phyloP scores from a whole-genome alignment of 345 rosid genomes.

The Camelina sativa region DNA sequence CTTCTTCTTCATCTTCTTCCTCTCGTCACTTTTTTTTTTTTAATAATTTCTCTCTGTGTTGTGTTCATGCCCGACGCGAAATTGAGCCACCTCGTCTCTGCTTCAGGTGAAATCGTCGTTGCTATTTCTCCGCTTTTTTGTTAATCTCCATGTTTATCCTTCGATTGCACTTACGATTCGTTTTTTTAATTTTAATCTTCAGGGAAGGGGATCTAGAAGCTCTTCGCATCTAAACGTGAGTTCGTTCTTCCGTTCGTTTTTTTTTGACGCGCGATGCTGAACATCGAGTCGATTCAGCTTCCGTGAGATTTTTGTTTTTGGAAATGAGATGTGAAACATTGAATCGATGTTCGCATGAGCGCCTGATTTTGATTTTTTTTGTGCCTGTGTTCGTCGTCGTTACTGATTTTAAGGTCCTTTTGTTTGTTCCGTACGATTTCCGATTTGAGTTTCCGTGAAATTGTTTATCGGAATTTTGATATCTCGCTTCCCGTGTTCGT shows the following conservation, averaged over 20 bases:
- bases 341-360: constrained; percentile 5
- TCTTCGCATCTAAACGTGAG: constrained; percentile 40
- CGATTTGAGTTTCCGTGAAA: neutral
- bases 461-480: neutral
- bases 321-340: neutral
- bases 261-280: neutral
- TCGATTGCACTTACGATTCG: constrained; percentile 7
- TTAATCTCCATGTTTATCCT: neutral
- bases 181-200: neutral
- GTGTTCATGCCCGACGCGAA: constrained; percentile 31
- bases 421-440: constrained; percentile 13
- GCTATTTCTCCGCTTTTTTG: neutral
- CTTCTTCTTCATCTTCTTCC: neutral
- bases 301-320: neutral
- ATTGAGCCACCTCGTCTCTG: constrained; percentile 32
- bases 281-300: neutral
- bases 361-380: neutral
- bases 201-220: constrained; percentile 43
- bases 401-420: neutral
- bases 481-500: neutral
- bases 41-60: neutral
- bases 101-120: constrained; percentile 29
- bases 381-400: neutral
- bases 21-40: neutral
- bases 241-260: neutral